Evolutionary conservation across 306 rosid species (phyloP).

Genomic region (Cucumis cinereus): DNA sequence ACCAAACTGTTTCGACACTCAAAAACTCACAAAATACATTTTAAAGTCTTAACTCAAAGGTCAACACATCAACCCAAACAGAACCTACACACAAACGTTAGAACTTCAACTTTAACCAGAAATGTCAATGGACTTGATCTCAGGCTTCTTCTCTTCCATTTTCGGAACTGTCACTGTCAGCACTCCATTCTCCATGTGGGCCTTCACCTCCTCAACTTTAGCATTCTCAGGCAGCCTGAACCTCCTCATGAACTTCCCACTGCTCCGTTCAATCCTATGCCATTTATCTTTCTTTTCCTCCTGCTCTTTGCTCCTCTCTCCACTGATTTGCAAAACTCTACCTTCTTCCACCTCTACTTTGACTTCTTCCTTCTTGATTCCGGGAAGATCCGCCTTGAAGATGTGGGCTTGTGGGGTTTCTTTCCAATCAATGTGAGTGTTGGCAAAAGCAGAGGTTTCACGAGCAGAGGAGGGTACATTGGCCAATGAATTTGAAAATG

Average conservation of each 20-base stretch:
- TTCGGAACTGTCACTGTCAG: constrained; percentile 22
- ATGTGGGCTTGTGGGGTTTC: constrained; percentile 24
- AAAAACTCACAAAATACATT: too few relatives aligned
- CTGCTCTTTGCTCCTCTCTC: constrained; percentile 15
- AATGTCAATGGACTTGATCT: constrained; percentile 11
- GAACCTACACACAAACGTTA: too few relatives aligned
- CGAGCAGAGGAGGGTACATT: constrained; percentile 9
- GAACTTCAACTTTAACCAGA: constrained; percentile 3
- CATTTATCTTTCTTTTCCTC: constrained; percentile 23
- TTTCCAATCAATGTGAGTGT: constrained; percentile 24
- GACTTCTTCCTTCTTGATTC: constrained; percentile 21
- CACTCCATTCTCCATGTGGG: constrained; percentile 20
- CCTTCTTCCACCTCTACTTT: constrained; percentile 25
- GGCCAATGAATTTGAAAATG: background rate
- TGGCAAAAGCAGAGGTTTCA: constrained; percentile 20
- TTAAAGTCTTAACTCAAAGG: too few relatives aligned
- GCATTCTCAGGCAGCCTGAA: constrained; percentile 23
- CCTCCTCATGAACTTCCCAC: constrained; percentile 26
- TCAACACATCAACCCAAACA: too few relatives aligned
- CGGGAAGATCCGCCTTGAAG: constrained; percentile 26
- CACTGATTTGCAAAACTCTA: constrained; percentile 19
- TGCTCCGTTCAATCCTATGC: constrained; percentile 26
- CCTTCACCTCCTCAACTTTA: constrained; percentile 11
- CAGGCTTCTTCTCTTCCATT: constrained; percentile 9
- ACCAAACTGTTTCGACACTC: too few relatives aligned